Percentiles rank a stretch among this genome's conserved stretches.
Evolutionary conservation across 768 basidiomycete genomes (phyloP).

Genomic region (Rhodotorula toruloides): DNA sequence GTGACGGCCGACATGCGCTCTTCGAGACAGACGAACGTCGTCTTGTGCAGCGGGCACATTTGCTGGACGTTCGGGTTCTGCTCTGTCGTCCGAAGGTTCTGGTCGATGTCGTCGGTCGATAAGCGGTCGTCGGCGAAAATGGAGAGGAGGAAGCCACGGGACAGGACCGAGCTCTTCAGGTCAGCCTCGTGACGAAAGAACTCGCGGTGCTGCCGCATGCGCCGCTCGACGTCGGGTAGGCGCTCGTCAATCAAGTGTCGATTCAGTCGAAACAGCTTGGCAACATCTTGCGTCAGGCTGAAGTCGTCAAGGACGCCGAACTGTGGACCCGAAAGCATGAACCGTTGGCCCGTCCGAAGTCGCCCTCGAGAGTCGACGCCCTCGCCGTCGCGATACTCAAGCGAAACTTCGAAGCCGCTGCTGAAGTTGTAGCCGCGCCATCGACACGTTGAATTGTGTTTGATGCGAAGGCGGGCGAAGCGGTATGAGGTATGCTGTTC

Average conservation of each 20-base stretch:
- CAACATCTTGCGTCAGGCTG: conserved; percentile 59
- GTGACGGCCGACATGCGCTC: conserved; percentile 56
- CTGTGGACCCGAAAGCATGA: conserved; percentile 53
- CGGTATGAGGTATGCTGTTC: conserved; percentile 45
- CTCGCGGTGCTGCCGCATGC: conserved; percentile 55
- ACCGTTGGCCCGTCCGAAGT: conserved; percentile 46
- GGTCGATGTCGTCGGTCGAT: conserved; percentile 49
- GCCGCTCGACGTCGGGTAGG: conserved; percentile 49
- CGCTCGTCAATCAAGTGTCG: conserved; percentile 14
- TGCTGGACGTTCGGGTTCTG: conserved; percentile 56
- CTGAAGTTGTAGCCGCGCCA: conserved; percentile 35
- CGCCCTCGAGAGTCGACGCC: conserved; percentile 12
- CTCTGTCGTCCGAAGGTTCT: conserved; percentile 51
- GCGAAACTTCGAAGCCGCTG: conserved; percentile 58
- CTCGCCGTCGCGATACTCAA: conserved; percentile 52
- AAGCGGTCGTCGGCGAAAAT: conserved; percentile 58
- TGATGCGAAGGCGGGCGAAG: conserved; percentile 23
- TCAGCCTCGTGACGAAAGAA: conserved; percentile 54
- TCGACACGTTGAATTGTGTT: conserved; percentile 30
- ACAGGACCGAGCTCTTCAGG: conserved; percentile 56
- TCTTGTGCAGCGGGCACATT: conserved; percentile 53
- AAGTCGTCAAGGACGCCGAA: conserved; percentile 66
- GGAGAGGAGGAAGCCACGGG: conserved; percentile 60
- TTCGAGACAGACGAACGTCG: conserved; percentile 54
- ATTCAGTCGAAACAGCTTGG: conserved; percentile 34